A percentile compares a stretch with the other conserved stretches of the same genome.
phyloP scores from a whole-genome alignment of 2,329 filamentous ascomycete genomes.

The Immersiporthe knoxdaviesiana region DNA sequence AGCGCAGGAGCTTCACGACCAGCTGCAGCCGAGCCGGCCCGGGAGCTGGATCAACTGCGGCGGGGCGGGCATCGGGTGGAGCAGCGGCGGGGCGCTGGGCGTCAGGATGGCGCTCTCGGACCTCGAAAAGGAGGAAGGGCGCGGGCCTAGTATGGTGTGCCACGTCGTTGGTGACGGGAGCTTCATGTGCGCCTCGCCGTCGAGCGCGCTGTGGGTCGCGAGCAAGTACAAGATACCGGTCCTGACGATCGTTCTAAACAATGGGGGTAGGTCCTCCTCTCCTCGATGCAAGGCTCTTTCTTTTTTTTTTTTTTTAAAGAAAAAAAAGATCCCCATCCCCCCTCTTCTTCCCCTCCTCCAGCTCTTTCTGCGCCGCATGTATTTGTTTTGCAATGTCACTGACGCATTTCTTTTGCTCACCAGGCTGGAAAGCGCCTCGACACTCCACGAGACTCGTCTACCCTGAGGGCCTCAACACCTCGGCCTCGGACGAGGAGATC shows the following conservation, averaged over 20 bases:
- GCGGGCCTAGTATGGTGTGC: slow-evolving; percentile 51
- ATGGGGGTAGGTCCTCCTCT: slow-evolving; percentile 50
- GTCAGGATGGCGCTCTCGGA: slow-evolving; percentile 41
- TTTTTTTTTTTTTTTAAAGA: no score
- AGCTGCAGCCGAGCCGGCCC: slow-evolving; percentile 59
- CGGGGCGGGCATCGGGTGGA: slow-evolving; percentile 49
- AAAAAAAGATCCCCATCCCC: no score
- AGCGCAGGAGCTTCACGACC: slow-evolving; percentile 64
- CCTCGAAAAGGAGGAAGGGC: slow-evolving; percentile 37
- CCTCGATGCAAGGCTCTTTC: no score
- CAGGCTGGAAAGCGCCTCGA: slow-evolving; percentile 17
- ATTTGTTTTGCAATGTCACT: not conserved
- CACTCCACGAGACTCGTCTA: not conserved
- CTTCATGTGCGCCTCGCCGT: slow-evolving; percentile 58
- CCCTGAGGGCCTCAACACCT: not conserved
- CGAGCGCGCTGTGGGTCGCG: slow-evolving; percentile 60
- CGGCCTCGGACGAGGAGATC: slow-evolving; percentile 1
- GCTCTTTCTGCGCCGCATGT: no score
- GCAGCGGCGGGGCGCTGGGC: slow-evolving; percentile 47
- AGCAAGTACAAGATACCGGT: slow-evolving; percentile 58
- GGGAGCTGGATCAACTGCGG: slow-evolving; percentile 49
- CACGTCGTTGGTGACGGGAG: slow-evolving; percentile 63
- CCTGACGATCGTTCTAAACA: slow-evolving; percentile 59
- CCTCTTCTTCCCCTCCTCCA: no score
- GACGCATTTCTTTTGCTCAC: not conserved